Conservation (phyloP, 352 stramenopile species). For the Globisporangium orthogonon region DNA sequence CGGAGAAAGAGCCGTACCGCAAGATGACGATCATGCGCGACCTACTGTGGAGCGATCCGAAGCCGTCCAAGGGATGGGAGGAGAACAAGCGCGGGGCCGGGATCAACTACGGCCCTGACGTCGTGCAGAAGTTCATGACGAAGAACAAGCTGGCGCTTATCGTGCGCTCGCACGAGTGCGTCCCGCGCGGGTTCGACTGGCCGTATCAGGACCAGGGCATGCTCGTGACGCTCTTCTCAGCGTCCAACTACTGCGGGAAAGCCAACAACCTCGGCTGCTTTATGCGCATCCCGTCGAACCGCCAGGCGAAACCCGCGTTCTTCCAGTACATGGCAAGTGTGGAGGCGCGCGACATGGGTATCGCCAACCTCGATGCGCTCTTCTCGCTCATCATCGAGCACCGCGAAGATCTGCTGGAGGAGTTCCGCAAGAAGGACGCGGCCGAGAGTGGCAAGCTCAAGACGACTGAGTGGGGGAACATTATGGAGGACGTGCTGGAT, state of each 20-base stretch:
- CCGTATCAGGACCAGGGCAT: conserved; percentile 76
- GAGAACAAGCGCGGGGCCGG: conserved; percentile 80
- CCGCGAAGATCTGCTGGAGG: conserved; percentile 46
- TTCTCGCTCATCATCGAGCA: conserved; percentile 83
- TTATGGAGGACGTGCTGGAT: conserved; percentile 81
- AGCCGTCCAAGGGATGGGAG: conserved; percentile 51
- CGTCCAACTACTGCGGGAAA: conserved; percentile 83
- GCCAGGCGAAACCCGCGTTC: conserved; percentile 71
- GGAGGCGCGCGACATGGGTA: conserved; percentile 71
- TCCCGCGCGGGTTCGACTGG: conserved; percentile 76
- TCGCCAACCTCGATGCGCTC: conserved; percentile 79
- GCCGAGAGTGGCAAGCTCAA: conserved; percentile 33
- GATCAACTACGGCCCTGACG: conserved; percentile 66
- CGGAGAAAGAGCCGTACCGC: conserved; percentile 40
- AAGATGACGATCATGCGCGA: conserved; percentile 76
- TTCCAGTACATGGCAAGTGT: conserved; percentile 86
- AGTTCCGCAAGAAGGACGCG: conserved; percentile 55
- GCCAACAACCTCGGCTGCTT: conserved; percentile 84
- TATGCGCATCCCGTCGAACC: conserved; percentile 67
- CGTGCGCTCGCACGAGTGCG: conserved; percentile 83
- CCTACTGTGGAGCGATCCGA: conserved; percentile 80
- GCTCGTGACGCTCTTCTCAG: conserved; percentile 85
- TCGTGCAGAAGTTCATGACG: conserved; percentile 83
- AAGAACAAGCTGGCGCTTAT: conserved; percentile 81
- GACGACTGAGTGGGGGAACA: conserved; percentile 39